These are phyloP conservation scores for Yamadazyma diospyri DNA, from an alignment of 1,139 yeast species.

Conservation along the genomic window DNA sequence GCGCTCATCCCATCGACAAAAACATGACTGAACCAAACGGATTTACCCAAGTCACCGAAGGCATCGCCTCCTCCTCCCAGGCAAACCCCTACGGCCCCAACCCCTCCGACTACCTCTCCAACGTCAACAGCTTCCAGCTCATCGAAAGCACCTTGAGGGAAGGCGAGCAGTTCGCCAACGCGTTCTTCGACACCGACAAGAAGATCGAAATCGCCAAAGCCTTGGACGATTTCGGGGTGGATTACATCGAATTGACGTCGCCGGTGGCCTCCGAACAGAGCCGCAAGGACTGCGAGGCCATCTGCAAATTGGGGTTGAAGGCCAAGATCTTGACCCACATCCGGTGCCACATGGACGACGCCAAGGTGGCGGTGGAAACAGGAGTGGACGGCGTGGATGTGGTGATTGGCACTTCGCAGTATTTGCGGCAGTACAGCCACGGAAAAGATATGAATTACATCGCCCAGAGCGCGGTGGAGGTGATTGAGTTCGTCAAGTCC, in stretches of 20 bases:
- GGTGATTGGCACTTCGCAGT: conserved; percentile 56
- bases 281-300: conserved; percentile 53
- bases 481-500: conserved; percentile 54
- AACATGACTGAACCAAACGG: conserved; percentile 16
- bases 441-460: conserved; percentile 56
- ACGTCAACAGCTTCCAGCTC: conserved; percentile 49
- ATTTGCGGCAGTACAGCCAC: conserved; percentile 49
- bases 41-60: conserved; percentile 16
- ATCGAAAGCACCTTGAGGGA: conserved; percentile 58
- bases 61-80: conserved; percentile 7
- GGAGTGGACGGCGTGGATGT: conserved; percentile 63
- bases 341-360: conserved; percentile 61
- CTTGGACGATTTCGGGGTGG: conserved; percentile 57
- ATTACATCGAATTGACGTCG: conserved; percentile 55
- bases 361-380: conserved; percentile 54
- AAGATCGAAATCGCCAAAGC: conserved; percentile 57
- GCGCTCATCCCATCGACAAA: no score
- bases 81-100: conserved; percentile 56
- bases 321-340: conserved; percentile 57
- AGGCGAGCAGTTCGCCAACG: conserved; percentile 61
- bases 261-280: conserved; percentile 59
- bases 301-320: conserved; percentile 51
- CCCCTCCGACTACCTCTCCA: conserved; percentile 55
- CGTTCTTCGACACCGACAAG: conserved; percentile 52
- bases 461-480: conserved; percentile 51